Percentiles rank a stretch among this genome's conserved stretches.
phyloP scores from a whole-genome alignment of 345 rosid species.

The Hirschfeldia incana region DNA sequence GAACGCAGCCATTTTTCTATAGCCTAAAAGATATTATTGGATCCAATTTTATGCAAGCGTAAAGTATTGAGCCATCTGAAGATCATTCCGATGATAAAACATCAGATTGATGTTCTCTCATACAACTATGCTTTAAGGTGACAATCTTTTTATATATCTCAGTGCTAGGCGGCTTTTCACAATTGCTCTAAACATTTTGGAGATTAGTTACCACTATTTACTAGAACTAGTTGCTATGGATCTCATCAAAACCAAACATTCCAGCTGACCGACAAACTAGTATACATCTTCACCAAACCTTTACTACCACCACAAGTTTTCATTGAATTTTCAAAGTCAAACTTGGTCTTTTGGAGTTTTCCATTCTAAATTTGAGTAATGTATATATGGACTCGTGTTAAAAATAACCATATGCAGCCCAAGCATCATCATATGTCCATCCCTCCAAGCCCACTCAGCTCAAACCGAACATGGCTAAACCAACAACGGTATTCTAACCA shows the following conservation, averaged over 20 bases:
- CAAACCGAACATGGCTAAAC: background rate
- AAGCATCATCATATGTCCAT: background rate
- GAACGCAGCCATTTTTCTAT: no score
- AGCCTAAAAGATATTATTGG: no score
- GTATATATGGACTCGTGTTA: background rate
- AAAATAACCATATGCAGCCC: background rate
- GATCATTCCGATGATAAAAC: background rate
- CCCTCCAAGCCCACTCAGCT: background rate
- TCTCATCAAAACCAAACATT: background rate
- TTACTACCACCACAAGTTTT: background rate
- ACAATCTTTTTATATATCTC: background rate
- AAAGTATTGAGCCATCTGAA: no score
- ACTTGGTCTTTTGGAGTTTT: background rate
- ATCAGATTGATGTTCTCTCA: background rate
- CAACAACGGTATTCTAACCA: background rate
- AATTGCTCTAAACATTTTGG: background rate
- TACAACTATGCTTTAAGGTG: background rate
- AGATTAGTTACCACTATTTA: background rate
- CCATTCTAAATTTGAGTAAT: background rate
- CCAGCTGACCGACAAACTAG: background rate
- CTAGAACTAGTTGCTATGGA: background rate
- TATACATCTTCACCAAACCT: background rate
- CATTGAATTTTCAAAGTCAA: background rate
- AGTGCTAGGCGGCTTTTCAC: background rate
- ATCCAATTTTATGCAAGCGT: no score